Evolutionary conservation across 306 rosid genomes (phyloP), one percentile per base, ranked within the genome.

Genomic region (Castanea mollissima): DNA sequence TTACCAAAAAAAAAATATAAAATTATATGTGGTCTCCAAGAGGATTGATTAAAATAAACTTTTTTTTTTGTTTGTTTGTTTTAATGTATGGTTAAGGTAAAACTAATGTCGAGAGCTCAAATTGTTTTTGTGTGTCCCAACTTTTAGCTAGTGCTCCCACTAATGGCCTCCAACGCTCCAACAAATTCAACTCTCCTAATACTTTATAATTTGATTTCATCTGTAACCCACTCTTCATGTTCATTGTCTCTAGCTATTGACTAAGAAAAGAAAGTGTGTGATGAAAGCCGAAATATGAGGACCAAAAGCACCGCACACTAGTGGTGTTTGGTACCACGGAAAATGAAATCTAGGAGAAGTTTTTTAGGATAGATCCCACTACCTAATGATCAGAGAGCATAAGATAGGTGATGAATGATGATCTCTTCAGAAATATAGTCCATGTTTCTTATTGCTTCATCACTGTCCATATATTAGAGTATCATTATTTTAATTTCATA

Each of bases 251-350:
- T 69, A 80, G 79, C 86, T 81, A 85, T 88, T 88, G 97, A 88
- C 94, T 79, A 80, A 65, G 32, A 74, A 82, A 77, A 38, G 46
- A 38, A 38, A 38, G 46, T 38, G 44, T 38, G 90, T 79, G 88
- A 87, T 69, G 81, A 85, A 81, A 85, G 87, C 88, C 81, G 46
- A 82, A 81, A 89, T 56, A 72, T 76, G 87, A 86, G 91, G 88
- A 85, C 75, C 80, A 58, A 85, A 82, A 84, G 82, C 86, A 80
- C 73, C 75, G 72, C 57, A 76, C 72, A 62, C 68, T 75, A 86
- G 87, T 85, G 88, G 82, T 51, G 77, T 80, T 70, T 80, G 86
- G 96, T 92, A 89, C 90, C 91, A 89, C 88, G 89, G 94, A 86
- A 92, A 68, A 21, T 76, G 71, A 82, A 76, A 58, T 78, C 78